phyloP scores from a whole-genome alignment of 768 basidiomycete genomes.

The Psilocybe cubensis region DNA sequence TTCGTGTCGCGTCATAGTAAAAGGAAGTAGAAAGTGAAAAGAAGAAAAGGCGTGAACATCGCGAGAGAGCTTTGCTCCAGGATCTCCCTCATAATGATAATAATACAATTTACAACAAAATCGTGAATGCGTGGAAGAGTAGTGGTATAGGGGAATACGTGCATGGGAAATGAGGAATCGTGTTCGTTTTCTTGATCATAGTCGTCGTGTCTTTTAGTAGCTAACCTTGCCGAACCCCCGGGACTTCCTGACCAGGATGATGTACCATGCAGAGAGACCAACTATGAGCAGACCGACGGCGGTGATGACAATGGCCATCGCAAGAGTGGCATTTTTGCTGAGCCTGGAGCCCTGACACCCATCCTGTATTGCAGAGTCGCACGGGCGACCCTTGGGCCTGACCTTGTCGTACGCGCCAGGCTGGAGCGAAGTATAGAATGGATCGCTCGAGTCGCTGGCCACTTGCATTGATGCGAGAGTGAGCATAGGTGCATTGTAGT shows the following conservation, averaged over 20 bases:
- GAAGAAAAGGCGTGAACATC: not conserved
- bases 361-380: constrained; percentile 68
- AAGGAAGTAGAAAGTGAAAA: not conserved
- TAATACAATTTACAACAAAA: constrained; percentile 13
- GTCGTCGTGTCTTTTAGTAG: not conserved
- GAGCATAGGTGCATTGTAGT: constrained; percentile 91
- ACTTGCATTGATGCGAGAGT: constrained; percentile 81
- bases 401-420: constrained; percentile 67
- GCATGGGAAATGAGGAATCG: not conserved
- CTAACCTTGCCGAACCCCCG: constrained; percentile 15
- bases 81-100: not conserved
- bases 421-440: constrained; percentile 75
- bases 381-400: constrained; percentile 71
- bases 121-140: not conserved
- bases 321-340: constrained; percentile 65
- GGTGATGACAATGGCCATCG: constrained; percentile 67
- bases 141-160: not conserved
- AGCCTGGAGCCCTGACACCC: constrained; percentile 57
- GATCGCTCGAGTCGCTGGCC: constrained; percentile 68
- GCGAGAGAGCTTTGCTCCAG: not conserved
- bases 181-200: not conserved
- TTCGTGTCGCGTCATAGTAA: not conserved
- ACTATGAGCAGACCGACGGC: constrained; percentile 64
- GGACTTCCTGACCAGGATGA: constrained; percentile 29
- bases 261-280: constrained; percentile 45